These are phyloP conservation scores for Epichloe baconii DNA, from an alignment of 2,329 filamentous ascomycete genomes.

Conservation along the genomic window DNA sequence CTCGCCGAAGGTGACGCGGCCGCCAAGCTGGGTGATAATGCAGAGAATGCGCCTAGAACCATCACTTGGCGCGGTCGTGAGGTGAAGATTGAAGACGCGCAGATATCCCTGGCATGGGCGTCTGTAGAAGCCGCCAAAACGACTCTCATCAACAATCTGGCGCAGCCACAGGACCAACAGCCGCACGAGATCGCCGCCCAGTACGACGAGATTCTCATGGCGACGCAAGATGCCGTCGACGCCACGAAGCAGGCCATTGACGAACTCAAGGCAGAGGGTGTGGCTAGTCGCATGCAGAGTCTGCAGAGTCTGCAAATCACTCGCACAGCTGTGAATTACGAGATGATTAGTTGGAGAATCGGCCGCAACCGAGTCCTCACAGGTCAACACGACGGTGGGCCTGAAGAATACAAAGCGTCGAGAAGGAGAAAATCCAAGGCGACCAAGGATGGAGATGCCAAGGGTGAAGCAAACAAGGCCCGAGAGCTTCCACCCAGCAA, in stretches of 20 bases:
- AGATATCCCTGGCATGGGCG: conserved; percentile 74
- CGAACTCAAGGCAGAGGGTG: conserved; percentile 70
- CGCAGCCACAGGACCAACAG: conserved; percentile 27
- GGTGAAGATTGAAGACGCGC: conserved; percentile 83
- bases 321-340: conserved; percentile 85
- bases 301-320: conserved; percentile 85
- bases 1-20: conserved; percentile 42
- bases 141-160: conserved; percentile 34
- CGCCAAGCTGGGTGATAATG: conserved; percentile 33
- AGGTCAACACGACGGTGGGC: conserved; percentile 66
- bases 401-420: conserved; percentile 34
- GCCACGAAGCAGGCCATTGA: conserved; percentile 89
- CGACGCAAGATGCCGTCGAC: conserved; percentile 88
- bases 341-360: conserved; percentile 87
- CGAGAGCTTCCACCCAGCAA: conserved; percentile 58
- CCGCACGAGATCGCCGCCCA: conserved; percentile 64
- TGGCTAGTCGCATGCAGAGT: conserved; percentile 75
- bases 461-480: conserved; percentile 24
- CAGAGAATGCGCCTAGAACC: conserved; percentile 52
- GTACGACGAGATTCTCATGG: conserved; percentile 81
- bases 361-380: conserved; percentile 83
- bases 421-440: conserved; percentile 35
- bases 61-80: conserved; percentile 77
- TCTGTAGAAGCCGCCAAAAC: conserved; percentile 46
- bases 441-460: conserved; percentile 18